A percentile compares a stretch with the other conserved stretches of the same genome.
These are phyloP conservation scores for Colletotrichum theobromicola DNA, from an alignment of 2,329 filamentous ascomycete species.

Conservation along the genomic window DNA sequence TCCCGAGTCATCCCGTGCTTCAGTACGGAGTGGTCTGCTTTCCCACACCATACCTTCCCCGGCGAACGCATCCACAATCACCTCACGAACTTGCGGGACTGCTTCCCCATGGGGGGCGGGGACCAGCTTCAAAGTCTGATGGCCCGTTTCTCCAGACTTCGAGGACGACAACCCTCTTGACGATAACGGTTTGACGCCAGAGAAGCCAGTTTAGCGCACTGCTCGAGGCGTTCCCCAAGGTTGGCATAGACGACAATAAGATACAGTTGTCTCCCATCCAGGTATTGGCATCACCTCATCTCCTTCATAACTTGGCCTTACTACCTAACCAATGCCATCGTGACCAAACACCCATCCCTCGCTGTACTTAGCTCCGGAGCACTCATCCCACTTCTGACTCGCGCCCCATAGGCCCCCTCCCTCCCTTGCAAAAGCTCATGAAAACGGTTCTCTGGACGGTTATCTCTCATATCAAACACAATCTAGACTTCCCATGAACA, in stretches of 20 bases:
- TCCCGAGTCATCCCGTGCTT: background rate
- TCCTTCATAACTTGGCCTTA: background rate
- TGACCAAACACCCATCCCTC: background rate
- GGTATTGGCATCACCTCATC: background rate
- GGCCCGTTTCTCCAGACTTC: background rate
- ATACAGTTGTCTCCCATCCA: accelerated
- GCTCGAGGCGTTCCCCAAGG: too few species aligned
- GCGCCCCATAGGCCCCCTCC: background rate
- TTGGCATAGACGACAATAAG: too few species aligned
- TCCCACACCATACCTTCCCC: background rate
- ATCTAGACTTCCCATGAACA: background rate
- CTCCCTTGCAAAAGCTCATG: background rate
- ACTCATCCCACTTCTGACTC: background rate
- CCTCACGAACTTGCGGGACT: slow-evolving; percentile 13
- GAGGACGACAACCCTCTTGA: background rate
- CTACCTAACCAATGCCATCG: background rate
- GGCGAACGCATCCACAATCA: slow-evolving; percentile 9
- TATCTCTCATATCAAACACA: background rate
- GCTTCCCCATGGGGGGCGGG: slow-evolving; percentile 16
- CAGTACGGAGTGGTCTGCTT: background rate
- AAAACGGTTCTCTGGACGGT: background rate
- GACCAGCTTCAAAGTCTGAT: background rate
- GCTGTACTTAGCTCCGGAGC: background rate
- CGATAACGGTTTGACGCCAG: too few species aligned
- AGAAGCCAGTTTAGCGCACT: too few species aligned